Evolutionary conservation across 1,139 yeast species (phyloP).

Genomic region (Candida tropicalis): DNA sequence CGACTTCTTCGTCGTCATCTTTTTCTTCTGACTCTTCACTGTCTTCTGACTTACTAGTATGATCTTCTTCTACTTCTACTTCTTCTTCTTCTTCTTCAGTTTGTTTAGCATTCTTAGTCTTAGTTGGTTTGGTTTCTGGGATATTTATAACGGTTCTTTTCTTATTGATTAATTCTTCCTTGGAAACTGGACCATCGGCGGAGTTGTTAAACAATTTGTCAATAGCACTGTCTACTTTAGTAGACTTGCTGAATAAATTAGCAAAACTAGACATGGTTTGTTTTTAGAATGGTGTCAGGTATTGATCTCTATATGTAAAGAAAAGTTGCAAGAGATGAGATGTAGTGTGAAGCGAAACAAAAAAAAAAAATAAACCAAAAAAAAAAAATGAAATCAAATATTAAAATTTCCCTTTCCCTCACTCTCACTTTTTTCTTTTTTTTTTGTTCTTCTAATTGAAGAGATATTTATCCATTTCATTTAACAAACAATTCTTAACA

Average conservation of each 20-base stretch:
- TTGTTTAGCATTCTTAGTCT: constrained; percentile 13
- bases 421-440: too few species aligned
- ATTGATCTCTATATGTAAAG: not conserved
- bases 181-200: constrained; percentile 38
- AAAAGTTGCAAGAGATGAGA: constrained; percentile 6
- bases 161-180: constrained; percentile 24
- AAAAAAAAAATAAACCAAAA: not conserved
- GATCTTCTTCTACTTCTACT: constrained; percentile 17
- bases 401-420: too few species aligned
- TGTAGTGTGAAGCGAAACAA: not conserved
- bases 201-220: constrained; percentile 42
- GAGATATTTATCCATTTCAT: too few species aligned
- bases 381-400: not conserved
- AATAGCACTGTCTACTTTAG: constrained; percentile 36
- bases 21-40: constrained; percentile 21
- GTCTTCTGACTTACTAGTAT: too few species aligned
- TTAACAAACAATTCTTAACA: too few species aligned
- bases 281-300: not conserved
- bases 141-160: constrained; percentile 29
- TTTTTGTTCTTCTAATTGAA: too few species aligned
- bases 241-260: constrained; percentile 34
- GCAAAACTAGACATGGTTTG: constrained; percentile 37
- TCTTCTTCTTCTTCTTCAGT: constrained; percentile 14
- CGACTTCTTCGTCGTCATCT: constrained; percentile 14
- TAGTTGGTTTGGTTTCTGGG: constrained; percentile 15